These are phyloP conservation scores for Morella rubra DNA, from an alignment of 306 rosid species.

Conservation along the genomic window DNA sequence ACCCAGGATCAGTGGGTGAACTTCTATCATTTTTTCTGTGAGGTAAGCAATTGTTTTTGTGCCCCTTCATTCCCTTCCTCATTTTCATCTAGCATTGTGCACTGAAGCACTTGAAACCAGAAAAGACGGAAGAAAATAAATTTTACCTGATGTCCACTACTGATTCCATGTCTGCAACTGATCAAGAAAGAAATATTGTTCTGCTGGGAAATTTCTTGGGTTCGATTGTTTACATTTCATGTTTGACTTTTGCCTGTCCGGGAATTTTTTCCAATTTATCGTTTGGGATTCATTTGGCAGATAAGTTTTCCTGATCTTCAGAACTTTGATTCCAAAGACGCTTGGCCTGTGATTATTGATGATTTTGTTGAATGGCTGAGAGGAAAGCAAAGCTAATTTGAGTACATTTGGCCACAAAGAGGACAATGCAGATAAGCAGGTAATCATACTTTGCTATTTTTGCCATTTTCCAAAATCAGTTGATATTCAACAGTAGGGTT, in stretches of 20 bases:
- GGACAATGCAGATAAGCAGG: neutral
- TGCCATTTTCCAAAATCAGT: slow-evolving; percentile 19
- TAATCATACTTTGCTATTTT: neutral
- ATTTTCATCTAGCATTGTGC: slow-evolving; percentile 1
- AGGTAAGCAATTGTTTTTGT: slow-evolving; percentile 40
- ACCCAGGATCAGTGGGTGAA: slow-evolving; percentile 62
- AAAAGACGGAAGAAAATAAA: neutral
- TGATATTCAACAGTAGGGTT: slow-evolving; percentile 26
- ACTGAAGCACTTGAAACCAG: neutral
- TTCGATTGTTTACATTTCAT: neutral
- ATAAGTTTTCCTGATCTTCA: slow-evolving; percentile 50
- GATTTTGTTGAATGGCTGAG: slow-evolving; percentile 69
- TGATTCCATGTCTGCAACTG: neutral
- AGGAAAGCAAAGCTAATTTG: slow-evolving; percentile 27
- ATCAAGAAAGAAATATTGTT: neutral
- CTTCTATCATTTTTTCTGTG: slow-evolving; percentile 55
- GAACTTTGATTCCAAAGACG: slow-evolving; percentile 52
- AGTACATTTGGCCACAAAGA: neutral
- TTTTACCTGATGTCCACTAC: neutral
- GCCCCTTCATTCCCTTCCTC: neutral
- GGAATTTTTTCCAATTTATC: neutral
- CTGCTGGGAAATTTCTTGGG: neutral
- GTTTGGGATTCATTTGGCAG: slow-evolving; percentile 32
- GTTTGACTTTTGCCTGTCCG: neutral
- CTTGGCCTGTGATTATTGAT: slow-evolving; percentile 76